These are phyloP conservation scores for Aspergillus vadensis DNA, from an alignment of 2,329 filamentous ascomycete species.

Conservation along the genomic window DNA sequence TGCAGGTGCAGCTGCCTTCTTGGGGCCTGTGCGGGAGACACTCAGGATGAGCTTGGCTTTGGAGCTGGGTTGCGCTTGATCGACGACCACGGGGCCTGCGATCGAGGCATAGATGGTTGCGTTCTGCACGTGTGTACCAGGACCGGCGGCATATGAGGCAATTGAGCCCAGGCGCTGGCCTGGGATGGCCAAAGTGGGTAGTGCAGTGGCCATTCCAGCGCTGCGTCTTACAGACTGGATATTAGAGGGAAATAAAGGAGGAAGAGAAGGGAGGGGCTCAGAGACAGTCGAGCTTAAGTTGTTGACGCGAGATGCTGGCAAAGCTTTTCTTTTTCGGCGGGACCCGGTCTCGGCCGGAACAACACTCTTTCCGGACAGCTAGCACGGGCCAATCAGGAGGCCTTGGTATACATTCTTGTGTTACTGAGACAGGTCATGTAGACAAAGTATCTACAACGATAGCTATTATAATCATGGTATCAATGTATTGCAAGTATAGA, in stretches of 20 bases:
- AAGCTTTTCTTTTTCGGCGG: not conserved
- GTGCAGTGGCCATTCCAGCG: conserved; percentile 30
- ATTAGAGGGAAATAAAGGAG: not conserved
- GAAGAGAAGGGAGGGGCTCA: not conserved
- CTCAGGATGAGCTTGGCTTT: conserved; percentile 44
- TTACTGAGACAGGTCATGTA: too few relatives aligned
- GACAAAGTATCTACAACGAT: not conserved
- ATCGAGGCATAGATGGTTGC: conserved; percentile 79
- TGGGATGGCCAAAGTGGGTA: conserved; percentile 67
- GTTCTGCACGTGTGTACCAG: conserved; percentile 81
- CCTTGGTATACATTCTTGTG: too few relatives aligned
- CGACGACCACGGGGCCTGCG: conserved; percentile 67
- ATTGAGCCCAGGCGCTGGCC: conserved; percentile 75
- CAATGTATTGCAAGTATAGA: conserved; percentile 26
- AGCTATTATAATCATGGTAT: conserved; percentile 19
- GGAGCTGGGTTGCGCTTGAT: conserved; percentile 42
- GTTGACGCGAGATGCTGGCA: not conserved
- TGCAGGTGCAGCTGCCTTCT: not conserved
- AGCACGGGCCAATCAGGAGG: not conserved
- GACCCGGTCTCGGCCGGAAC: not conserved
- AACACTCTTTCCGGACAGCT: not conserved
- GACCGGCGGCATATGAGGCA: conserved; percentile 69
- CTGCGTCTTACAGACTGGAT: not conserved
- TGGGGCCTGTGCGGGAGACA: conserved; percentile 28
- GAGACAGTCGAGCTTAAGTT: not conserved